These are phyloP conservation scores for Nothophoma quercina DNA, from an alignment of 2,329 filamentous ascomycete genomes.

Conservation along the genomic window DNA sequence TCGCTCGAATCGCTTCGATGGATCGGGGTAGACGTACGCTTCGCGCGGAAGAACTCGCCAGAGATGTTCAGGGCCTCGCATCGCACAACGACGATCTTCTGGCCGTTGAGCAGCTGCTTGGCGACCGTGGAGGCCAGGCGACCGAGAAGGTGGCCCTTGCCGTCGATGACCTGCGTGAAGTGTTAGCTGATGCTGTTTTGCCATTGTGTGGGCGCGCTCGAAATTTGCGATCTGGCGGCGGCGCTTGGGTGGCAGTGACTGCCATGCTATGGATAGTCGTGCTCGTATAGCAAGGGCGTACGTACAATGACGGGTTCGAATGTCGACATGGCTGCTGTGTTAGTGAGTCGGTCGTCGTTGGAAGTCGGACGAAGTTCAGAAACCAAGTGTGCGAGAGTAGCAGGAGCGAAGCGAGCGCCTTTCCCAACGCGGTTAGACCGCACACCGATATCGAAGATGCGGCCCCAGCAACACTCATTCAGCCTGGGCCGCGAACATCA, in stretches of 20 bases:
- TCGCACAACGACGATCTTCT: constrained; percentile 99
- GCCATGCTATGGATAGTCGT: constrained; percentile 10
- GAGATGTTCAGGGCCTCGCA: constrained; percentile 99
- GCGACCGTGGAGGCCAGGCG: constrained; percentile 97
- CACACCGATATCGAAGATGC: constrained; percentile 3
- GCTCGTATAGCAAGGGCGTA: constrained; percentile 40
- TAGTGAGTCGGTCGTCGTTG: constrained; percentile 33
- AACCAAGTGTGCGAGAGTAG: constrained; percentile 6
- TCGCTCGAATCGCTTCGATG: constrained; percentile 20
- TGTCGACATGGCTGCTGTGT: constrained; percentile 66
- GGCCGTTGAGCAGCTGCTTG: constrained; percentile 98
- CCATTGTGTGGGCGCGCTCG: constrained; percentile 7
- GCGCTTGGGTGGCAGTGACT: constrained; percentile 18
- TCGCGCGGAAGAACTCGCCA: constrained; percentile 99
- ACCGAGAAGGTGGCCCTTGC: constrained; percentile 99
- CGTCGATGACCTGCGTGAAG: constrained; percentile 79
- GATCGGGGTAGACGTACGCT: constrained; percentile 78
- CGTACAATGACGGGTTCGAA: constrained; percentile 71
- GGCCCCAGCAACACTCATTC: no score
- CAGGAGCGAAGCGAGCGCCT: background rate
- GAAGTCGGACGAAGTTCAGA: background rate
- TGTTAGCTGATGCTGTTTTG: constrained; percentile 39
- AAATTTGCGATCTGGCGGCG: constrained; percentile 17
- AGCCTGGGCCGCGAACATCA: no score
- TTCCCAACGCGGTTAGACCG: constrained; percentile 3